Percentiles rank a stretch among this genome's conserved stretches.
Conservation (phyloP, 2,329 filamentous ascomycete genomes). For the Cladosporium sphaerospermum region DNA sequence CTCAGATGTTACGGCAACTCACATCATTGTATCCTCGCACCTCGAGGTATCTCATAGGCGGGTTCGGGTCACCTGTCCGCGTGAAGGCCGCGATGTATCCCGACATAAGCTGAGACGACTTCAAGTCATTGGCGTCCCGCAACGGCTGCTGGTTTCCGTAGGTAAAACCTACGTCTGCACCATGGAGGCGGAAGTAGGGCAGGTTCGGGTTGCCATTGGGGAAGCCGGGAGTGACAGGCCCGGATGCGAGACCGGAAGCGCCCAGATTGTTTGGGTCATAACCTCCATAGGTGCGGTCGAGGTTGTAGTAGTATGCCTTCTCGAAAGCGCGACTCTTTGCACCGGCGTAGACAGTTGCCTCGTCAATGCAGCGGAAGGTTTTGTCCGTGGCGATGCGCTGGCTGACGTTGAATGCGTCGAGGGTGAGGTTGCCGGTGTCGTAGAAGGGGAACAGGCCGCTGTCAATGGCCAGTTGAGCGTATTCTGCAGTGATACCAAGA, state of each 20-base stretch:
- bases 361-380: slow-evolving; percentile 54
- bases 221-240: slow-evolving; percentile 31
- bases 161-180: slow-evolving; percentile 39
- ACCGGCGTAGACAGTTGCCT: slow-evolving; percentile 52
- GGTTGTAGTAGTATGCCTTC: slow-evolving; percentile 53
- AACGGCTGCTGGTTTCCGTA: slow-evolving; percentile 33
- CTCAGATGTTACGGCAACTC: background rate
- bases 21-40: slow-evolving; percentile 44
- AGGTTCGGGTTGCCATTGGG: slow-evolving; percentile 45
- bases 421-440: slow-evolving; percentile 44
- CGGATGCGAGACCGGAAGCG: slow-evolving; percentile 32
- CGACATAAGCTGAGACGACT: slow-evolving; percentile 39
- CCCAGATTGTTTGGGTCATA: slow-evolving; percentile 50
- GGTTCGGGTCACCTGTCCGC: slow-evolving; percentile 47
- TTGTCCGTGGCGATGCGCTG: slow-evolving; percentile 53
- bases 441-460: slow-evolving; percentile 47
- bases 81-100: slow-evolving; percentile 49
- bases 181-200: slow-evolving; percentile 53
- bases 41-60: slow-evolving; percentile 38
- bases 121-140: slow-evolving; percentile 47
- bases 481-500: slow-evolving; percentile 39
- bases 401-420: slow-evolving; percentile 52
- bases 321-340: slow-evolving; percentile 41
- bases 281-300: slow-evolving; percentile 51
- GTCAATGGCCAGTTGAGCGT: slow-evolving; percentile 38